Percentiles rank a stretch among this genome's conserved stretches.
Evolutionary conservation across 2,329 filamentous ascomycete species (phyloP).

Genomic region (Aspergillus sergii): DNA sequence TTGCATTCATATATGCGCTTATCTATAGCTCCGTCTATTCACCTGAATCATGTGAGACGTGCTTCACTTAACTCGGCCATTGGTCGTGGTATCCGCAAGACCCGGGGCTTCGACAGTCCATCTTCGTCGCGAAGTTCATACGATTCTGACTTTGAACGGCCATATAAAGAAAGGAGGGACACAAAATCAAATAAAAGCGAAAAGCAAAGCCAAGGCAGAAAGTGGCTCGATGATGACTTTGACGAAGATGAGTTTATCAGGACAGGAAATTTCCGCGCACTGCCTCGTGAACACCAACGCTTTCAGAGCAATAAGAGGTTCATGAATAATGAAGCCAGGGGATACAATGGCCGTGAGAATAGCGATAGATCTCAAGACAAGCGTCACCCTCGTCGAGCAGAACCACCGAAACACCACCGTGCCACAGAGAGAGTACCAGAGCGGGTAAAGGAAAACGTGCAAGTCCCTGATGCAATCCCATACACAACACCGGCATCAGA

Average conservation of each 20-base stretch:
- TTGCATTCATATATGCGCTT: conserved; percentile 19
- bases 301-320: conserved; percentile 2
- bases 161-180: neutral
- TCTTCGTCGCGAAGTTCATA: neutral
- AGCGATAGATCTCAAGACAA: neutral
- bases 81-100: conserved; percentile 64
- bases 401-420: conserved; percentile 18
- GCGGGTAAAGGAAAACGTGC: conserved; percentile 36
- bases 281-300: conserved; percentile 26
- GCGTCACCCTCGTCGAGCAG: conserved; percentile 4
- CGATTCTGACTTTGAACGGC: conserved; percentile 1
- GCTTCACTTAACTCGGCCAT: conserved; percentile 70
- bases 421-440: conserved; percentile 32
- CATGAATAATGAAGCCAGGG: neutral
- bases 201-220: neutral
- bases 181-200: neutral
- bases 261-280: conserved; percentile 31
- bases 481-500: conserved; percentile 87
- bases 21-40: conserved; percentile 11
- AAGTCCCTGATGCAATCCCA: conserved; percentile 53
- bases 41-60: conserved; percentile 37
- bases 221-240: conserved; percentile 14
- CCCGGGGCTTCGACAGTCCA: conserved; percentile 11
- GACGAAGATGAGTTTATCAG: conserved; percentile 37
- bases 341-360: neutral